Base-by-base conservation (phyloP, 441 rosid genomes). In the Pelargonium fulgidum region DNA sequence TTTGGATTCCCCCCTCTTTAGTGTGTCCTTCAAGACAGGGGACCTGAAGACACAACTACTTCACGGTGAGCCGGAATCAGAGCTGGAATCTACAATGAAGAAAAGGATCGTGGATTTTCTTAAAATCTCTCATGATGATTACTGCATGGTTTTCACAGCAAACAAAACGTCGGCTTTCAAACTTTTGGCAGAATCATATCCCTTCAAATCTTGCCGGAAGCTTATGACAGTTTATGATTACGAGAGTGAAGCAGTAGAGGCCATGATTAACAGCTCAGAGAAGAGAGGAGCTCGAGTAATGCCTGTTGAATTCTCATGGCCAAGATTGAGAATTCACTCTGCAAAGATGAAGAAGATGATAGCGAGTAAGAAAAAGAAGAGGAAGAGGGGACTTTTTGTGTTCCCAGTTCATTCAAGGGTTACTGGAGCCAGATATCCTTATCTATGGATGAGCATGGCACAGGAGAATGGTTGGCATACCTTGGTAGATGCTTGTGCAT, bases 231-330 rank as follows among this genome's bases (percentile, higher is more conserved):
- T 93, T 64, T 93, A 91, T 71, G 98, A 93, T 81, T 87, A 86
- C 22, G 87, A 91, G 73, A 91, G 94, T 69, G 97, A 89, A 75
- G 97, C 96, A 0, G 89, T 88, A 11, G 83, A 87, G 64, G 84
- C 90, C 69, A 86, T 93, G 80, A 75, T 71, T 44, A 78, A 75
- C 41, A 75, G 82, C 70, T 85, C 96, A 0, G 87, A 85, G 80
- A 87, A 83, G 78, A 88, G 84, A 74, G 97, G 96, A 69, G 98
- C 90, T 12, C 68, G 74, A 62, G 83, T 83, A 58, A 76, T 82
- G 89, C 81, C 94, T 11, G 94, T 96, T 0, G 94, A 93, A 67
- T 93, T 93, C 79, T 80, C 91, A 22, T 93, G 98, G 98, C 97
- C 98, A 20, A 78, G 89, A 72, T 81, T 91, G 75, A 84, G 85